Conservation (phyloP, 2,329 filamentous ascomycete species). For the Fusarium denticulatum region DNA sequence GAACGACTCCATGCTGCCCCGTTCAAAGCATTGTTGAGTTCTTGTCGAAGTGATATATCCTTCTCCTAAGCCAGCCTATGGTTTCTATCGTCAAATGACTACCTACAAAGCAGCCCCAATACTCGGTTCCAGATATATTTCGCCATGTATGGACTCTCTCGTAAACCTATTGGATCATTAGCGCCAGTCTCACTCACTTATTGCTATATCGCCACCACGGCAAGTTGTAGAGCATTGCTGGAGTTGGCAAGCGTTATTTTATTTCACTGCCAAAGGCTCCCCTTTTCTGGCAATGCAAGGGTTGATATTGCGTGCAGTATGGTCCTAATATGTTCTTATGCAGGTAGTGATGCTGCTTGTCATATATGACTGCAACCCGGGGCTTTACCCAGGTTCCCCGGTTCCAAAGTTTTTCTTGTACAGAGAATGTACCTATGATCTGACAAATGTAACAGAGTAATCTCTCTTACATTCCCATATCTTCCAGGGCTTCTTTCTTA, state of each 20-base stretch:
- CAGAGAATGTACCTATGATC: constrained; percentile 11
- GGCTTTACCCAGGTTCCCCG: constrained; percentile 20
- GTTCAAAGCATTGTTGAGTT: not conserved
- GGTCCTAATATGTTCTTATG: not conserved
- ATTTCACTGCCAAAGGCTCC: not conserved
- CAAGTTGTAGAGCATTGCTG: not conserved
- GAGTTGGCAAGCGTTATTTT: not conserved
- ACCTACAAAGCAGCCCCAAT: not conserved
- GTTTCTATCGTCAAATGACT: not conserved
- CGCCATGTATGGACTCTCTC: not conserved
- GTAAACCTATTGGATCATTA: not conserved
- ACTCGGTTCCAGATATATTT: too few species aligned
- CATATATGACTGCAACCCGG: constrained; percentile 31
- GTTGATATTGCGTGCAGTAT: not conserved
- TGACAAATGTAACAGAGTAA: constrained; percentile 9
- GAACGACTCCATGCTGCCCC: too few species aligned
- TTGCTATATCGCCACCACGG: not conserved
- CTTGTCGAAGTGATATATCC: not conserved
- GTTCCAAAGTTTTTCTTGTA: not conserved
- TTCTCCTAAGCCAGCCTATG: not conserved
- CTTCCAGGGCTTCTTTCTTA: not conserved
- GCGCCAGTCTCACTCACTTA: not conserved
- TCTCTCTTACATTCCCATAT: not conserved
- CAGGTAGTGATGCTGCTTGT: constrained; percentile 25
- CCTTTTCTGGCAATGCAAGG: not conserved